Base-by-base conservation (phyloP, 768 basidiomycete species). In the Phaeotremella fagi region DNA sequence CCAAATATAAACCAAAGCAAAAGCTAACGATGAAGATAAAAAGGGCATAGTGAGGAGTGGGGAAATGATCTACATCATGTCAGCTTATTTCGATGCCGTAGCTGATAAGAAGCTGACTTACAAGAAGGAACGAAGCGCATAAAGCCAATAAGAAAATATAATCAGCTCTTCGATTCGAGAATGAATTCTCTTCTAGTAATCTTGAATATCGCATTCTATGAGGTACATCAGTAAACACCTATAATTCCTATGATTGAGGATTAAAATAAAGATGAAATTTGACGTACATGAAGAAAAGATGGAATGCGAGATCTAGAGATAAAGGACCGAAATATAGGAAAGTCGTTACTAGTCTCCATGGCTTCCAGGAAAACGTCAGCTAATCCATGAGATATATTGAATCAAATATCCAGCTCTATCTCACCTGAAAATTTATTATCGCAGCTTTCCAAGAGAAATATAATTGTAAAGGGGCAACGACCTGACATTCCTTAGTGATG, bases 1-100 rank as follows among this genome's bases (percentile, higher is more conserved):
- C 95, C 95, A 99, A 55, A 98, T 79, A 73, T 99, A 99, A 35
- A 97, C 95, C 2, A 94, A 87, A 2, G 94, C 88, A 68, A 94
- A 95, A 0, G 91, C 90, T 26, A 94, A 81, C 0, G 90, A 85
- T 0, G 90, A 88, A 3, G 91, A 92, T 41, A 97, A 84, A 78
- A 95, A 94, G 0, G 91, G 90, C 15, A 92, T 82, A 59, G 89
- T 90, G 68, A 95, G 84, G 11, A 92, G 79, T 0, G 90, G 90
- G 0, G 91, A 90, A 4, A 94, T 79, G 20, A 78, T 79, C 85
- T 92, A 37, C 20, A 23, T 47, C 47, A 45, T 16, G 29, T 50
- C 18, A 24, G 24, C n/a, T 15, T 7, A 15, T 43, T n/a, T 46
- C 31, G 31, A 7, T 4, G 66, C 60, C 0, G 53, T 51, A 16